These are phyloP conservation scores for Gillenia trifoliata DNA, from an alignment of 306 rosid genomes.

Conservation along the genomic window DNA sequence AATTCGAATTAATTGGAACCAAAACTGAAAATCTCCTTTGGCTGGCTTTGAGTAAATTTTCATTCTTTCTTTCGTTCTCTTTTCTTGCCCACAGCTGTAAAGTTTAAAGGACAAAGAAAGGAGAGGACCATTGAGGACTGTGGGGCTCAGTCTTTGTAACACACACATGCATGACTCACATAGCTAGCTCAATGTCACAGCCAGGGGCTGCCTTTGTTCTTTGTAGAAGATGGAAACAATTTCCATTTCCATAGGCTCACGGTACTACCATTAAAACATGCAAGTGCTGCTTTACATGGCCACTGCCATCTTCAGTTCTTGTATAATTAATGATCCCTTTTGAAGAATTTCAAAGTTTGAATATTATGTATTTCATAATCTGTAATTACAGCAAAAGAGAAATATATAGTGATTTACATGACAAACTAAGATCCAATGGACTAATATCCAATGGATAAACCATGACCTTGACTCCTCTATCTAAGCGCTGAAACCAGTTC, in stretches of 20 bases:
- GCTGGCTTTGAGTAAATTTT: conserved; percentile 7
- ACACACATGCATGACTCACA: conserved; percentile 1
- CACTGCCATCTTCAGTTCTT: conserved; percentile 20
- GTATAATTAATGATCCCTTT: conserved; percentile 24
- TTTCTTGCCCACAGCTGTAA: conserved; percentile 73
- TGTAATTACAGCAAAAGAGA: too few species aligned
- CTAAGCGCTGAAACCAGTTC: too few species aligned
- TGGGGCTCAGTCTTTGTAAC: conserved; percentile 32
- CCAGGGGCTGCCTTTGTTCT: conserved; percentile 2
- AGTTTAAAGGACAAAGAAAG: conserved; percentile 52
- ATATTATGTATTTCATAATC: too few species aligned
- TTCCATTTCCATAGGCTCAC: not conserved
- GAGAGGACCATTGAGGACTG: conserved; percentile 42
- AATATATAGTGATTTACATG: too few species aligned
- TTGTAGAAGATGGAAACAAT: conserved; percentile 23
- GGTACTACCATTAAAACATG: conserved; percentile 5
- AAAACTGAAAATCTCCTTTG: conserved; percentile 18
- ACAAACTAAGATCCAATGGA: too few species aligned
- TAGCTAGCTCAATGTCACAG: not conserved
- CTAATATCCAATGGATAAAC: too few species aligned
- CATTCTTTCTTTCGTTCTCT: conserved; percentile 12
- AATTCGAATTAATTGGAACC: conserved; percentile 18
- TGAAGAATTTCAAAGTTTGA: too few species aligned
- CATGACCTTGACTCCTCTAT: too few species aligned
- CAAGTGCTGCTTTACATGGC: conserved; percentile 3